Conservation (phyloP, 164 flowering plant species). For the Liquidambar formosana region DNA sequence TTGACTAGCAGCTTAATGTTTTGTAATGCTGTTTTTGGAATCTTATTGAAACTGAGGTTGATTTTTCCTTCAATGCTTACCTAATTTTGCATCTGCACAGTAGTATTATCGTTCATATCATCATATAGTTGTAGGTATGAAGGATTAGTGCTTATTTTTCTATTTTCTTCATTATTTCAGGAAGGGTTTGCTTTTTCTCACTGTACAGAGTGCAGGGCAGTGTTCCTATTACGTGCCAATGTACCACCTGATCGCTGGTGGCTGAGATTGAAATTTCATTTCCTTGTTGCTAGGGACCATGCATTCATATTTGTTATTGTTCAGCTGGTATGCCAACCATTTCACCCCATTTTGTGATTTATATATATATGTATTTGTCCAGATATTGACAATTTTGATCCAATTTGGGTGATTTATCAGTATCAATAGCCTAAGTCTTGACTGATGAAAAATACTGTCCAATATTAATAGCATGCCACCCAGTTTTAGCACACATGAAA, state of each 20-base stretch:
- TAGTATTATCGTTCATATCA: background rate
- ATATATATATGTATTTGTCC: background rate
- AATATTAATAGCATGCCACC: background rate
- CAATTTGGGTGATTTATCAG: background rate
- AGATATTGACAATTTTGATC: background rate
- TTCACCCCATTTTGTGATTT: slow-evolving; percentile 5
- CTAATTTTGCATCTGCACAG: background rate
- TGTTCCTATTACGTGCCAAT: slow-evolving; percentile 86
- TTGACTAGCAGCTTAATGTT: background rate
- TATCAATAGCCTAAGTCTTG: background rate
- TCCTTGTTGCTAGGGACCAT: slow-evolving; percentile 94
- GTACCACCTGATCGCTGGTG: slow-evolving; percentile 96
- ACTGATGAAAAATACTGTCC: background rate
- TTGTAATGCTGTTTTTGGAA: background rate
- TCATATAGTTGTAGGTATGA: background rate
- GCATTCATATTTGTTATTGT: slow-evolving; percentile 84
- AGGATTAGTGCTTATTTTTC: too few species aligned
- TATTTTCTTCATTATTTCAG: slow-evolving; percentile 41
- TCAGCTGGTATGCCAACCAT: slow-evolving; percentile 66
- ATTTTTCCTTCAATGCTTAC: too few species aligned
- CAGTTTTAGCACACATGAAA: background rate
- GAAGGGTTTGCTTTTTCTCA: slow-evolving; percentile 99
- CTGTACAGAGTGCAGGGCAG: slow-evolving; percentile 95
- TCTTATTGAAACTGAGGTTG: background rate
- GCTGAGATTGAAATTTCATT: slow-evolving; percentile 94